A percentile compares a stretch with the other conserved stretches of the same genome.
These are phyloP conservation scores for Aspergillus steynii DNA, from an alignment of 495 filamentous ascomycete genomes.

Conservation along the genomic window DNA sequence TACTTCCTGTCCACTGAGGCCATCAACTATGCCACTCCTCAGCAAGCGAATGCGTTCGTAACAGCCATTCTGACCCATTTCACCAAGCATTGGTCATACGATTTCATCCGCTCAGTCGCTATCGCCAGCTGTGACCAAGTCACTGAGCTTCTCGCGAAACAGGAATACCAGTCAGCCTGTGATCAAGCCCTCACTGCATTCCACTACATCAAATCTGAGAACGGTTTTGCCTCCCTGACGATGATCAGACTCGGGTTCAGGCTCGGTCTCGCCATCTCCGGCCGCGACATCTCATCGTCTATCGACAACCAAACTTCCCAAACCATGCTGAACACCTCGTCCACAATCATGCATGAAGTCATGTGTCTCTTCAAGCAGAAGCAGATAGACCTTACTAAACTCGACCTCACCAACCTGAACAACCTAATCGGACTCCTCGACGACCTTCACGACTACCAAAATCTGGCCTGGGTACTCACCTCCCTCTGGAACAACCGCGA, in stretches of 20 bases:
- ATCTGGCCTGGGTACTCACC: slow-evolving; percentile 36
- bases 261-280: slow-evolving; percentile 21
- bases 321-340: slow-evolving; percentile 16
- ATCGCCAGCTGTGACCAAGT: slow-evolving; percentile 38
- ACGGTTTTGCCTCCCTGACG: slow-evolving; percentile 14
- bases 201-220: slow-evolving; percentile 21
- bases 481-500: slow-evolving; percentile 39
- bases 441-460: slow-evolving; percentile 39
- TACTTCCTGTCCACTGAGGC: slow-evolving; percentile 37
- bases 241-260: slow-evolving; percentile 23
- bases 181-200: slow-evolving; percentile 35
- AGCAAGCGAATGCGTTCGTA: slow-evolving; percentile 32
- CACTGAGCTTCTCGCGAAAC: slow-evolving; percentile 24
- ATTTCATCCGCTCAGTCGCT: slow-evolving; percentile 39
- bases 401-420: slow-evolving; percentile 34
- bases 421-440: slow-evolving; percentile 36
- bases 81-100: slow-evolving; percentile 29
- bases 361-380: slow-evolving; percentile 17
- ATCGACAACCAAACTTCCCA: slow-evolving; percentile 4
- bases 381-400: slow-evolving; percentile 28
- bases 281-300: slow-evolving; percentile 12
- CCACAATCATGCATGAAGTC: slow-evolving; percentile 19
- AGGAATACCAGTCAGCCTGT: slow-evolving; percentile 28
- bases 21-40: slow-evolving; percentile 22
- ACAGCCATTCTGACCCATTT: slow-evolving; percentile 33